These are phyloP conservation scores for Escallonia herrerae DNA, from an alignment of 129 eudicot species.

Conservation along the genomic window DNA sequence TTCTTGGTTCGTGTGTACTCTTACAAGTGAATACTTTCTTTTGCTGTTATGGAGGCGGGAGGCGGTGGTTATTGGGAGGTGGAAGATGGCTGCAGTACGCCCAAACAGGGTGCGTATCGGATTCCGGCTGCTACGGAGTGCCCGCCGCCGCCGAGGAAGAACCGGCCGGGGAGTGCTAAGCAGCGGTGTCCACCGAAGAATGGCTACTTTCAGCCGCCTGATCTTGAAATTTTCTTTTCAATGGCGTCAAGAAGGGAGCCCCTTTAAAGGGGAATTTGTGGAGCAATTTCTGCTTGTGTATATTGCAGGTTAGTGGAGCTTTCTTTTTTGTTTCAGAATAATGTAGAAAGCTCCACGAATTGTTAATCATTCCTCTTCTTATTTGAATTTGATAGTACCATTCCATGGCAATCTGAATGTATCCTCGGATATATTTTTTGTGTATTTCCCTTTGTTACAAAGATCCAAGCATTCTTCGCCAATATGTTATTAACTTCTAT, in stretches of 20 bases:
- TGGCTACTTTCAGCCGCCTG: slow-evolving; percentile 59
- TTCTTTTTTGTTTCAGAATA: no score
- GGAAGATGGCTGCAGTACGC: slow-evolving; percentile 55
- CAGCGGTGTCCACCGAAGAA: slow-evolving; percentile 36
- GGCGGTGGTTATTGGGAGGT: slow-evolving; percentile 20
- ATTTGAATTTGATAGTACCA: no score
- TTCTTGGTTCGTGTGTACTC: no score
- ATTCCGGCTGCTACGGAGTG: slow-evolving; percentile 29
- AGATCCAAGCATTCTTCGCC: no score
- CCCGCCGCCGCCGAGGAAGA: slow-evolving; percentile 67
- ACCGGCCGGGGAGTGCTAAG: slow-evolving; percentile 18
- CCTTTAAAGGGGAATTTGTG: slow-evolving; percentile 8
- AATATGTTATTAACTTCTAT: no score
- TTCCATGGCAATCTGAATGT: no score
- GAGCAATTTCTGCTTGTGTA: not conserved
- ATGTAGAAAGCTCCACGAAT: no score
- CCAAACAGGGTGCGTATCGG: slow-evolving; percentile 23
- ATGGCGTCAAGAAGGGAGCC: slow-evolving; percentile 29
- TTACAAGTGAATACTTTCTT: not conserved
- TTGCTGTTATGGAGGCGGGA: slow-evolving; percentile 24
- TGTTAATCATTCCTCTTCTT: no score
- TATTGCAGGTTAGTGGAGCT: no score
- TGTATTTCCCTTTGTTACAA: no score
- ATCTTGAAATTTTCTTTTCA: slow-evolving; percentile 47
- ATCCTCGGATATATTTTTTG: no score